Evolutionary conservation across 2,329 filamentous ascomycete genomes (phyloP).

Genomic region (Paracoccidioides lutzii): DNA sequence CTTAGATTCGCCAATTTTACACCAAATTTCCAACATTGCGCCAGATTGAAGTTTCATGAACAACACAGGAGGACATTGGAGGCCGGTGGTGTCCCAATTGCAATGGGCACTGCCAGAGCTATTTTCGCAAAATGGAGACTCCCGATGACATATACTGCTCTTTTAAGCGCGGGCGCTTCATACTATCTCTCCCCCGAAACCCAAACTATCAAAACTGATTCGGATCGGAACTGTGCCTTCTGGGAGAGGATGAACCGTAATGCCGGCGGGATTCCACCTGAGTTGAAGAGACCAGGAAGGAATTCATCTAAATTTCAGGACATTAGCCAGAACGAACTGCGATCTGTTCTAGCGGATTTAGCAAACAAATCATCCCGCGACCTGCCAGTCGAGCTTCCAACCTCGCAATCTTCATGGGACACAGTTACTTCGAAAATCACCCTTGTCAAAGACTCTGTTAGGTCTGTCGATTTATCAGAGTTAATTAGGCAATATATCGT

Average conservation of each 20-base stretch:
- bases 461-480: slow-evolving; percentile 32
- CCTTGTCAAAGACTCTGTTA: slow-evolving; percentile 28
- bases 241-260: slow-evolving; percentile 3
- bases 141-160: slow-evolving; percentile 22
- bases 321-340: background rate
- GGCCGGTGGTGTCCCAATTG: slow-evolving; percentile 14
- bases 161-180: slow-evolving; percentile 16
- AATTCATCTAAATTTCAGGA: background rate
- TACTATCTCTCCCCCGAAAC: slow-evolving; percentile 11
- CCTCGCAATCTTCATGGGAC: slow-evolving; percentile 30
- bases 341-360: background rate
- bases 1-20: background rate
- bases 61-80: background rate
- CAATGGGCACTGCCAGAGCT: slow-evolving; percentile 25
- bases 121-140: slow-evolving; percentile 25
- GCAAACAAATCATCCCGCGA: slow-evolving; percentile 10
- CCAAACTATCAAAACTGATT: slow-evolving; percentile 7
- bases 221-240: slow-evolving; percentile 6
- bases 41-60: slow-evolving; percentile 2
- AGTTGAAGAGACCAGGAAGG: background rate
- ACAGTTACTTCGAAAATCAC: slow-evolving; percentile 40
- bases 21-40: background rate
- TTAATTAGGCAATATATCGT: slow-evolving; percentile 58
- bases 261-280: background rate
- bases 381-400: slow-evolving; percentile 10